A percentile compares a stretch with the other conserved stretches of the same genome.
Conservation (phyloP, 805 yeast genomes). For the Ogataea corticis region DNA sequence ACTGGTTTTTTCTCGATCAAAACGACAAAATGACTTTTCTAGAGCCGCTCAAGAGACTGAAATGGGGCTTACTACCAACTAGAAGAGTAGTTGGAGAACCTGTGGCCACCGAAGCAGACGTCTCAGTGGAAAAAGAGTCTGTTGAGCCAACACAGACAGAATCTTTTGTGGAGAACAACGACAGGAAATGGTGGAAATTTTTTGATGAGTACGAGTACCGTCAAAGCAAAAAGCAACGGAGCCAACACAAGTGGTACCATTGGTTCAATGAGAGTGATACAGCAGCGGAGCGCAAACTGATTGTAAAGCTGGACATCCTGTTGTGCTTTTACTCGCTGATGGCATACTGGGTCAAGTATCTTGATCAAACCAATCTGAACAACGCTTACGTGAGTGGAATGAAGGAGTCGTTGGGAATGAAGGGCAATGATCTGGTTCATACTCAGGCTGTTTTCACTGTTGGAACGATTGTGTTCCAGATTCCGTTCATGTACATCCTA, state of each 20-base stretch:
- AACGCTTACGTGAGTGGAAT: constrained; percentile 68
- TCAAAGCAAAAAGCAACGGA: constrained; percentile 15
- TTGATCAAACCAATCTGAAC: constrained; percentile 55
- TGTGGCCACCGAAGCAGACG: not conserved
- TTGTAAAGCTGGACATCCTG: constrained; percentile 53
- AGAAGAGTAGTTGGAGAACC: not conserved
- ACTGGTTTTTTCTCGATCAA: too few relatives aligned
- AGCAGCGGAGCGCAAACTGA: constrained; percentile 45
- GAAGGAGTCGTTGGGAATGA: constrained; percentile 46
- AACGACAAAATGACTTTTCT: not conserved
- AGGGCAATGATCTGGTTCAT: constrained; percentile 28
- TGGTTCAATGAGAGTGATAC: constrained; percentile 54
- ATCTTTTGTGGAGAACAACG: constrained; percentile 5
- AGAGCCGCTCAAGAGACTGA: not conserved
- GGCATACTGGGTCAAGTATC: constrained; percentile 68
- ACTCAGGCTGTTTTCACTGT: constrained; percentile 32
- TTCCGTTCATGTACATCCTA: constrained; percentile 43
- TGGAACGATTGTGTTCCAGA: constrained; percentile 58
- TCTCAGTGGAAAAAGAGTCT: not conserved
- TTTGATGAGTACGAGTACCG: constrained; percentile 64
- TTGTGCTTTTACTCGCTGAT: constrained; percentile 54
- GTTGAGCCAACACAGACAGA: not conserved
- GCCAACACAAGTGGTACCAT: constrained; percentile 46
- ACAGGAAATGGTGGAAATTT: constrained; percentile 46
- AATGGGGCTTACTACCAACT: constrained; percentile 3